These are phyloP conservation scores for Tricladium varicosporioides DNA, from an alignment of 2,329 filamentous ascomycete genomes.

Conservation along the genomic window DNA sequence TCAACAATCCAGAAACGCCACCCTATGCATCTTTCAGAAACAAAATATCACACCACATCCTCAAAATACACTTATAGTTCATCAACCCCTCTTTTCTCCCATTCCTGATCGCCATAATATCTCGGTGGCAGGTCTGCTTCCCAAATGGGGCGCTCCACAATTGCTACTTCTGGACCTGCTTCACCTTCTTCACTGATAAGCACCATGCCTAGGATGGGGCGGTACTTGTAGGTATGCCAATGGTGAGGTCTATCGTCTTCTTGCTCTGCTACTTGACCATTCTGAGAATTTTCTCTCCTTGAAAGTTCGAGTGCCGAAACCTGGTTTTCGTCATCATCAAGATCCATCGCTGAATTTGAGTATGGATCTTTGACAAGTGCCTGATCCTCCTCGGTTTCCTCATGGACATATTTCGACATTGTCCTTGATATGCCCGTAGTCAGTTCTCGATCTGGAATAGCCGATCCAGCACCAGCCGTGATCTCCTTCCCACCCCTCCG, in stretches of 20 bases:
- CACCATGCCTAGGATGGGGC: slow-evolving; percentile 79
- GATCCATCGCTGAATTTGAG: slow-evolving; percentile 34
- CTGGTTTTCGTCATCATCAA: slow-evolving; percentile 35
- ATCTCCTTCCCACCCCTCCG: slow-evolving; percentile 28
- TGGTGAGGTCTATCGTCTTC: slow-evolving; percentile 11
- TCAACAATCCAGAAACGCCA: too few species aligned
- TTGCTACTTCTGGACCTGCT: slow-evolving; percentile 68
- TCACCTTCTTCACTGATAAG: slow-evolving; percentile 38
- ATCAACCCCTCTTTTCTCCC: slow-evolving; percentile 35
- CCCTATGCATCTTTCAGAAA: too few species aligned
- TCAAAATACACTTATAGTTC: too few species aligned
- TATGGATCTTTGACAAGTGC: slow-evolving; percentile 36
- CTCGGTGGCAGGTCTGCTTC: slow-evolving; percentile 74
- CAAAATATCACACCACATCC: too few species aligned
- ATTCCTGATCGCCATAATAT: slow-evolving; percentile 60
- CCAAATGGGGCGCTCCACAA: slow-evolving; percentile 84
- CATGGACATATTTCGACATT: slow-evolving; percentile 37
- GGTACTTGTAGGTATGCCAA: slow-evolving; percentile 91
- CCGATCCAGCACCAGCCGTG: slow-evolving; percentile 55
- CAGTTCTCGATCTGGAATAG: slow-evolving; percentile 39
- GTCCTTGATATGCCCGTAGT: slow-evolving; percentile 39
- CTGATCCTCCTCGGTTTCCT: slow-evolving; percentile 40
- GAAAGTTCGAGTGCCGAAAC: slow-evolving; percentile 15
- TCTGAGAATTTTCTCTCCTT: slow-evolving; percentile 8
- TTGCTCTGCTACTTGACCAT: slow-evolving; percentile 17